These are phyloP conservation scores for Pythium dissotocum DNA, from an alignment of 352 stramenopile species.

Conservation along the genomic window DNA sequence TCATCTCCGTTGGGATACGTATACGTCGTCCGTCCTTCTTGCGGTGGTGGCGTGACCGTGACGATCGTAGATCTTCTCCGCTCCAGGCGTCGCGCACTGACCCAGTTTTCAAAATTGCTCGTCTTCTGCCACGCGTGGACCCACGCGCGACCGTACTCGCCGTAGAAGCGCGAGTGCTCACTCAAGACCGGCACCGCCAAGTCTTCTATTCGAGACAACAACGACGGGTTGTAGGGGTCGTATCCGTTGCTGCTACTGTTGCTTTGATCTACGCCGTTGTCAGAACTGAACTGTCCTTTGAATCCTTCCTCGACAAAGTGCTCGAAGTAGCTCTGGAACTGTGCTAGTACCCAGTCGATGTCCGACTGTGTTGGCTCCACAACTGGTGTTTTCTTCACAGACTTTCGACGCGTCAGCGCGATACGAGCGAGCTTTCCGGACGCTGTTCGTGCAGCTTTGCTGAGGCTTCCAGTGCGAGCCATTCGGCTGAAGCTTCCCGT, in stretches of 20 bases:
- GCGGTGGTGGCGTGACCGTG: slow-evolving; percentile 30
- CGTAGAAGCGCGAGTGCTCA: slow-evolving; percentile 44
- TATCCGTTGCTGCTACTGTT: slow-evolving; percentile 4
- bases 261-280: slow-evolving; percentile 2
- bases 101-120: slow-evolving; percentile 60
- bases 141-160: slow-evolving; percentile 63
- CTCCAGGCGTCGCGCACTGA: slow-evolving; percentile 34
- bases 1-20: slow-evolving; percentile 74
- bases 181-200: slow-evolving; percentile 47
- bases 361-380: slow-evolving; percentile 39
- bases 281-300: slow-evolving; percentile 27
- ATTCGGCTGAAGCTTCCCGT: neutral
- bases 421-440: slow-evolving; percentile 21
- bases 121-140: slow-evolving; percentile 66
- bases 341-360: slow-evolving; percentile 55
- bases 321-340: slow-evolving; percentile 71
- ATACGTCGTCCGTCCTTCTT: slow-evolving; percentile 48
- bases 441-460: slow-evolving; percentile 14
- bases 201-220: slow-evolving; percentile 57
- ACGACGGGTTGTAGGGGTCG: slow-evolving; percentile 44
- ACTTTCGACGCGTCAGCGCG: slow-evolving; percentile 16
- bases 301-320: slow-evolving; percentile 48
- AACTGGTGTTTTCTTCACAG: neutral
- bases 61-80: slow-evolving; percentile 31
- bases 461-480: slow-evolving; percentile 11